Evolutionary conservation across 2,329 filamentous ascomycete genomes (phyloP), one percentile per base, ranked within the genome.

Genomic region (Apiospora kogelbergensis): DNA sequence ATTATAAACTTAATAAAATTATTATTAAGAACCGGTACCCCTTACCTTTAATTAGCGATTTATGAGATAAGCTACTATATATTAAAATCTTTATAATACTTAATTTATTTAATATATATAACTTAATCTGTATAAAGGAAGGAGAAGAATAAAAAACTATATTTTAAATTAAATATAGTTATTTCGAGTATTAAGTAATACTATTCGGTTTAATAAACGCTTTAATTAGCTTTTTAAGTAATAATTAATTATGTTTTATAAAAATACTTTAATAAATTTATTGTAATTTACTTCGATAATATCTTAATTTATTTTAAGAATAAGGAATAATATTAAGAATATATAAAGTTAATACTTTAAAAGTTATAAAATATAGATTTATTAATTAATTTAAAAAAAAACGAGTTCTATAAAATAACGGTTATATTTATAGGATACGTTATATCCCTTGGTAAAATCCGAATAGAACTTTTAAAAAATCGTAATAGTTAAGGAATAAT

Each of bases 321-420:
- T 30, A 13, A 57, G 3, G 17, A 57, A n/a, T 15, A 33, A 30
- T 26, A 57, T n/a, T 30, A 30, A 30, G 17, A 22, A 57, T 30
- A 26, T 15, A 30, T 57, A 57, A 57, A 57, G 10, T 30, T 60
- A 30, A 60, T 60, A 60, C 4, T 30, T 33, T 60, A 60, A 17
- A 17, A 17, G 33, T 17, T 60, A 60, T 41, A 42, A 30, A 22
- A 67, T 17, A n/a, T 20, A 30, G 20, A 63, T 11, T 41, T 67
- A 10, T 66, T 77, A 22, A 41, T 73, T 22, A 69, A 73, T n/a
- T 72, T 72, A 42, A 69, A 73, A 9, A 80, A 80, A 70, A 80
- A n/a, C n/a, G n/a, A n/a, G n/a, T n/a, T n/a, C n/a, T n/a, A n/a
- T n/a, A n/a, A n/a, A n/a, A n/a, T n/a, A n/a, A n/a, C n/a, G n/a